phyloP scores from a whole-genome alignment of 2,329 filamentous ascomycete species.

The Trichoderma lentiforme region DNA sequence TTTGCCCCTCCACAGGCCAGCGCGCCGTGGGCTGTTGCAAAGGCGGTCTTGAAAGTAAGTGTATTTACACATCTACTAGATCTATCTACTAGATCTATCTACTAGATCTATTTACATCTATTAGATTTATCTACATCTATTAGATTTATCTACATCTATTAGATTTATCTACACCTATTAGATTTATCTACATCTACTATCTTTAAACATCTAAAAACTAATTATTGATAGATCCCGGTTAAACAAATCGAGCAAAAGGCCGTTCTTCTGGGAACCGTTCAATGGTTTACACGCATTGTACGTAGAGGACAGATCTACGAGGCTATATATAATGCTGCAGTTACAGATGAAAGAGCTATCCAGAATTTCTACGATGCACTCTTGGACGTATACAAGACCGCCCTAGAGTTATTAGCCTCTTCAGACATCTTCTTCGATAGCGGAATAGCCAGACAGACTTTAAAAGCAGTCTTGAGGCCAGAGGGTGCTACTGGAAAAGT shows the following conservation, averaged over 20 bases:
- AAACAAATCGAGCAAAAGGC: background rate
- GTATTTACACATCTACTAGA: too few relatives aligned
- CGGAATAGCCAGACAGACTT: background rate
- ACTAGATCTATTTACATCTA: background rate
- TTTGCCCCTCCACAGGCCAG: background rate
- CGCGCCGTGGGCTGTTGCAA: constrained; percentile 1
- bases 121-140: background rate
- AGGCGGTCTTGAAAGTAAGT: background rate
- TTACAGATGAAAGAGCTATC: background rate
- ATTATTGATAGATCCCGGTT: background rate
- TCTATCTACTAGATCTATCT: background rate
- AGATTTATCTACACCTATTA: too few relatives aligned
- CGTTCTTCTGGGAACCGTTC: background rate
- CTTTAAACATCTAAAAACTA: background rate
- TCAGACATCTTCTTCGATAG: background rate
- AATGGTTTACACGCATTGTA: constrained; percentile 6
- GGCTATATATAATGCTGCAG: background rate
- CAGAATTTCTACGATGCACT: background rate
- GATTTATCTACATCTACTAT: background rate
- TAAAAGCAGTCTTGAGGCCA: background rate
- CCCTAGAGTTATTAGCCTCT: background rate
- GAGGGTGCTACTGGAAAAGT: background rate
- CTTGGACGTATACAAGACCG: background rate
- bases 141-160: too few relatives aligned
- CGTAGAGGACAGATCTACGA: constrained; percentile 5